Percentiles rank a stretch among this genome's conserved stretches.
These are phyloP conservation scores for Trametes cinnabarina DNA, from an alignment of 768 basidiomycete species.

Conservation along the genomic window DNA sequence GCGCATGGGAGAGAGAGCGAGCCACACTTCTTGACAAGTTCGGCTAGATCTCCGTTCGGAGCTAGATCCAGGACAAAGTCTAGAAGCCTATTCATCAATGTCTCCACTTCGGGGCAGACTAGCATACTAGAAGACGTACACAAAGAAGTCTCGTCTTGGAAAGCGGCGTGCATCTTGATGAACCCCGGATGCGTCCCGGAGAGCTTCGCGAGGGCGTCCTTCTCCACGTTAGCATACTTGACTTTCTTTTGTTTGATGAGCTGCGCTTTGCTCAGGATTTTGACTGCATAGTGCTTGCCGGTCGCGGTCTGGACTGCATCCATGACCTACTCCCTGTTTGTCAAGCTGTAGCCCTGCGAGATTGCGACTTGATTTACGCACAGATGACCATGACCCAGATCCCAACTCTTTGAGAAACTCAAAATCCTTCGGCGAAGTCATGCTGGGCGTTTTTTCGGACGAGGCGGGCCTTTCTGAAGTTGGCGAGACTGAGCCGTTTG, in stretches of 20 bases:
- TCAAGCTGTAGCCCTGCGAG: not conserved
- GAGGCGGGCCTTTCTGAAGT: not conserved
- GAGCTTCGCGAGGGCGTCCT: constrained; percentile 17
- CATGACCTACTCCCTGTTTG: constrained; percentile 7
- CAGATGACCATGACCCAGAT: constrained; percentile 18
- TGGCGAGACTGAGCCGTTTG: not conserved
- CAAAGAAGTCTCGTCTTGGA: constrained; percentile 16
- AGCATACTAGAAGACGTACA: not conserved
- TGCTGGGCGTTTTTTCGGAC: not conserved
- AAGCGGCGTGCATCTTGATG: constrained; percentile 15
- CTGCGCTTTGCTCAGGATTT: constrained; percentile 18
- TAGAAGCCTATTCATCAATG: not conserved
- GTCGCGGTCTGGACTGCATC: constrained; percentile 11
- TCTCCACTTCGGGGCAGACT: no score
- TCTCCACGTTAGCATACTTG: constrained; percentile 18
- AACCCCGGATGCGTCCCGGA: constrained; percentile 13
- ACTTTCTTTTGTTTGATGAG: constrained; percentile 19
- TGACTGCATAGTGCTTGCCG: constrained; percentile 8
- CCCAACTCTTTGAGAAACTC: constrained; percentile 12
- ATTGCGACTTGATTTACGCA: not conserved
- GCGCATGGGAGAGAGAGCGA: constrained; percentile 12
- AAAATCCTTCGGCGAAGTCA: constrained; percentile 11
- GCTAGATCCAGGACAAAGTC: constrained; percentile 18
- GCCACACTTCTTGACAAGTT: constrained; percentile 17
- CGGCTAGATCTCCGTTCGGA: constrained; percentile 14